phyloP scores from a whole-genome alignment of 2,329 filamentous ascomycete species.

The Coniochaeta ligniaria region DNA sequence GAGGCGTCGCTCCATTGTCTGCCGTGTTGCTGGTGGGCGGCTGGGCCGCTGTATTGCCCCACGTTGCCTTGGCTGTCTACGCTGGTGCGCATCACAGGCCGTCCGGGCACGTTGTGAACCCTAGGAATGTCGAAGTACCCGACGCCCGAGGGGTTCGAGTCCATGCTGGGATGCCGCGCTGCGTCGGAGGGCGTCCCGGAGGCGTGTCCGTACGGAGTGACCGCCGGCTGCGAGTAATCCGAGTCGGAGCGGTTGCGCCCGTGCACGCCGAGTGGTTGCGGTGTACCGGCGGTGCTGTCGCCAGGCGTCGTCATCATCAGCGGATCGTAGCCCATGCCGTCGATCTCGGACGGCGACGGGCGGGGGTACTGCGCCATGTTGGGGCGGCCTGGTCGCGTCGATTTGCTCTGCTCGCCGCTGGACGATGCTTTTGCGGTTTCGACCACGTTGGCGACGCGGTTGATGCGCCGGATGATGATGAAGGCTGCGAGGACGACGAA shows the following conservation, averaged over 20 bases:
- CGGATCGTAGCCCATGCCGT: conserved; percentile 33
- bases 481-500: conserved; percentile 38
- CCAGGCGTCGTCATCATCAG: conserved; percentile 15
- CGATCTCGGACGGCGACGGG: conserved; percentile 31
- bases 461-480: conserved; percentile 43
- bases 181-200: conserved; percentile 11
- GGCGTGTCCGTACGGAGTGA: conserved; percentile 11
- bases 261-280: conserved; percentile 2
- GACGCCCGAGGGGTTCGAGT: conserved; percentile 8
- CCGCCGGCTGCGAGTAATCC: conserved; percentile 5
- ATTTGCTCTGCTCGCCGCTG: conserved; percentile 20
- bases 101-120: conserved; percentile 11
- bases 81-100: conserved; percentile 19
- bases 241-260: conserved; percentile 12
- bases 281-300: conserved; percentile 6
- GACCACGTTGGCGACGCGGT: conserved; percentile 32
- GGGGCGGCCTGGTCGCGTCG: conserved; percentile 15
- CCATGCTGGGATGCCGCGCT: conserved; percentile 10
- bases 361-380: conserved; percentile 25
- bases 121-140: conserved; percentile 24
- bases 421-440: conserved; percentile 26
- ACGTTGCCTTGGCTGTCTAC: conserved; percentile 28
- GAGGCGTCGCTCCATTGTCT: conserved; percentile 37
- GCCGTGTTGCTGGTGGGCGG: conserved; percentile 20
- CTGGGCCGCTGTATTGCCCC: neutral